These are phyloP conservation scores for Escovopsis sp. DNA, from an alignment of 2,329 filamentous ascomycete genomes.

Conservation along the genomic window DNA sequence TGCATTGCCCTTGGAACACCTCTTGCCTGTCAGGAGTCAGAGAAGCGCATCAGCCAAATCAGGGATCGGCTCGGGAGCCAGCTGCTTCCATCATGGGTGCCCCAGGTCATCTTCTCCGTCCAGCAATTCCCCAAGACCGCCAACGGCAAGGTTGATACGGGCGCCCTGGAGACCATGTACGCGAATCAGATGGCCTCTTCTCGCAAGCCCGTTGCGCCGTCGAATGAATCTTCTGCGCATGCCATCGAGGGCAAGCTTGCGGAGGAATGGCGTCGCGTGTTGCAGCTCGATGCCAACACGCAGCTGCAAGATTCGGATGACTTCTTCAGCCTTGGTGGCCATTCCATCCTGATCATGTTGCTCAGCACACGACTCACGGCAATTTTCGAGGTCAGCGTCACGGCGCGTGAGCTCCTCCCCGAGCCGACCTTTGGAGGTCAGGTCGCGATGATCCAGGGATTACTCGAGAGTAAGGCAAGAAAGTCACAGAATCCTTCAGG, in stretches of 20 bases:
- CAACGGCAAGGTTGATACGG: constrained; percentile 4
- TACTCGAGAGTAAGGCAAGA: background rate
- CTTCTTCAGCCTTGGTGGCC: constrained; percentile 1
- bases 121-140: background rate
- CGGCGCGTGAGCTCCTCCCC: background rate
- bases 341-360: constrained; percentile 1
- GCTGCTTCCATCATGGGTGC: constrained; percentile 4
- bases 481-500: background rate
- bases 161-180: constrained; percentile 1
- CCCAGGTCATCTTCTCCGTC: background rate
- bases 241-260: background rate
- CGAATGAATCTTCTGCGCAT: background rate
- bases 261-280: constrained; percentile 1
- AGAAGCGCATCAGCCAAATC: background rate
- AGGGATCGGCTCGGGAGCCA: background rate
- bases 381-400: background rate
- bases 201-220: background rate
- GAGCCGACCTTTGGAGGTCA: background rate
- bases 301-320: background rate
- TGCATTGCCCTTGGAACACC: background rate
- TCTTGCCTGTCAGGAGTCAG: background rate
- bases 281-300: background rate
- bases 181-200: background rate
- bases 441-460: background rate
- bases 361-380: background rate